Evolutionary conservation across 1,139 yeast species (phyloP).

Genomic region (Geotrichum macrosporum): DNA sequence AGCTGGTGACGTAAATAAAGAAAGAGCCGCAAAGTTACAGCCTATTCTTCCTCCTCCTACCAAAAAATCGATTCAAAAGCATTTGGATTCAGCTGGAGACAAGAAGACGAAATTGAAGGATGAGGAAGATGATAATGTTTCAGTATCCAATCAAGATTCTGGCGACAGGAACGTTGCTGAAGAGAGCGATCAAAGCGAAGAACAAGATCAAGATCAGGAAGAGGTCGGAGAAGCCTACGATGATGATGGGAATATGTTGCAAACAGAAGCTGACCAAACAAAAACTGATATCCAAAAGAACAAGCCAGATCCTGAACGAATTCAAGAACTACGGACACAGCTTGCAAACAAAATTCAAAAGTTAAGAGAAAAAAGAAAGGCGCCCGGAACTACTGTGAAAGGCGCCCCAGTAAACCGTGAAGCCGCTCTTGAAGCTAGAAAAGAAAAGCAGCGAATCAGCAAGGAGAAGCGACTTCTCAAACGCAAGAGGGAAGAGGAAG

Average conservation of each 20-base stretch:
- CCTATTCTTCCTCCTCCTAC: constrained; percentile 21
- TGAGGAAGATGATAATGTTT: constrained; percentile 23
- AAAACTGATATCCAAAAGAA: constrained; percentile 36
- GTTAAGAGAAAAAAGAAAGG: constrained; percentile 78
- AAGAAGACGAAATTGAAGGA: constrained; percentile 18
- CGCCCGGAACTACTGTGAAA: constrained; percentile 74
- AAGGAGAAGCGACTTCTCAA: constrained; percentile 43
- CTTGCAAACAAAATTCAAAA: constrained; percentile 66
- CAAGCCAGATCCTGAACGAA: constrained; percentile 37
- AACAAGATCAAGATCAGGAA: constrained; percentile 35
- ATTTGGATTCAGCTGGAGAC: constrained; percentile 9
- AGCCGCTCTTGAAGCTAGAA: constrained; percentile 42
- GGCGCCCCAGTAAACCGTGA: constrained; percentile 70
- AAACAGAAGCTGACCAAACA: constrained; percentile 21
- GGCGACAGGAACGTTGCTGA: constrained; percentile 22
- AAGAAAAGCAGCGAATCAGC: constrained; percentile 41
- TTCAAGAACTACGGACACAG: constrained; percentile 63
- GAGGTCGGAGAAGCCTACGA: constrained; percentile 58
- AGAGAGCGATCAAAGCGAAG: constrained; percentile 21
- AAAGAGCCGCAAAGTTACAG: constrained; percentile 22
- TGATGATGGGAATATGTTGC: constrained; percentile 50
- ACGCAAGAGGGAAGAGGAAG: constrained; percentile 24
- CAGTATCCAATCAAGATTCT: constrained; percentile 25
- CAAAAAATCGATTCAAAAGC: constrained; percentile 15
- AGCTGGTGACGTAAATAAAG: constrained; percentile 60